A percentile compares a stretch with the other conserved stretches of the same genome.
phyloP scores from a whole-genome alignment of 345 rosid genomes.

The Lagerstroemia speciosa region DNA sequence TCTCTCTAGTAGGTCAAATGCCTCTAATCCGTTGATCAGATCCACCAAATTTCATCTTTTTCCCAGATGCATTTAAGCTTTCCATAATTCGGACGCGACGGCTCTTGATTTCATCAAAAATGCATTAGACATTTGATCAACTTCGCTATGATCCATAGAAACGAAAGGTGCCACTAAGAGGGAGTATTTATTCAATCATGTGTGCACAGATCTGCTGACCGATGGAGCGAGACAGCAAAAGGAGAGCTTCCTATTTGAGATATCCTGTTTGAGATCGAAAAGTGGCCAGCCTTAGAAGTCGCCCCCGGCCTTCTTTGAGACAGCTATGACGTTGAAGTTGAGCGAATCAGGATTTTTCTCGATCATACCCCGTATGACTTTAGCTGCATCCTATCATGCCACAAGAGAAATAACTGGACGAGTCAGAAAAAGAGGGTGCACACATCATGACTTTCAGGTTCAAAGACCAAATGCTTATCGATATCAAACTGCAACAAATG shows the following conservation, averaged over 20 bases:
- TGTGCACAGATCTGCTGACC: not conserved
- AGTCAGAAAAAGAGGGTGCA: not conserved
- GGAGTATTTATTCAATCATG: not conserved
- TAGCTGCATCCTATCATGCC: slow-evolving; percentile 59
- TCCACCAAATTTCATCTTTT: not conserved
- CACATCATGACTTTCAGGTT: not conserved
- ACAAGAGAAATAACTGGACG: not conserved
- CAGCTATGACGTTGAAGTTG: slow-evolving; percentile 77
- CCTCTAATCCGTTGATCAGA: not conserved
- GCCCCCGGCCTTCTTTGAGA: slow-evolving; percentile 35
- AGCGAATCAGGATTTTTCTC: slow-evolving; percentile 66
- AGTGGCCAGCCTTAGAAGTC: not conserved
- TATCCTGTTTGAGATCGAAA: not conserved
- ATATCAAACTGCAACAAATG: not conserved
- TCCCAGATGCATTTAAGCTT: not conserved
- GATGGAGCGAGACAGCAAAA: not conserved
- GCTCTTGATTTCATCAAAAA: not conserved
- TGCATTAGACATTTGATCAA: not conserved
- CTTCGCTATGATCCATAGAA: not conserved
- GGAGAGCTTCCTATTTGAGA: not conserved
- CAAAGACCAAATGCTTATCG: not conserved
- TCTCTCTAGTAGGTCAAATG: not conserved
- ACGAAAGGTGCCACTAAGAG: not conserved
- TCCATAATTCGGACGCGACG: not conserved
- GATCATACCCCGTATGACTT: slow-evolving; percentile 63